Percentiles rank a stretch among this genome's conserved stretches.
Conservation (phyloP, 495 filamentous ascomycete genomes). For the Glonium stellatum region DNA sequence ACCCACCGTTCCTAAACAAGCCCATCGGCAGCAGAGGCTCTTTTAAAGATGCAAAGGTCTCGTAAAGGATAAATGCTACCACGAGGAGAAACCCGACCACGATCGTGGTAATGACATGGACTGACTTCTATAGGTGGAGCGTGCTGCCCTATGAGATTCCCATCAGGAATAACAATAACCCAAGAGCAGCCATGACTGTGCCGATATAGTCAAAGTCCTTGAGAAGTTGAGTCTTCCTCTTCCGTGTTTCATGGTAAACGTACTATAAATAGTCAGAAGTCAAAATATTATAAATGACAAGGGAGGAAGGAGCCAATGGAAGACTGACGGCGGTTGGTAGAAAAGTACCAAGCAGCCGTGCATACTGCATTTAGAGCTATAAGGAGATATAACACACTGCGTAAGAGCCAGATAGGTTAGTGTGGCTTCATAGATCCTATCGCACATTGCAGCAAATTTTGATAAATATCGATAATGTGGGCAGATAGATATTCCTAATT, state of each 20-base stretch:
- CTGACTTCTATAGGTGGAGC: slow-evolving; percentile 40
- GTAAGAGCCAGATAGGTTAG: too few species aligned
- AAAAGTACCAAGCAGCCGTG: slow-evolving; percentile 27
- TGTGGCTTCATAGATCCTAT: too few species aligned
- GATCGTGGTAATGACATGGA: slow-evolving; percentile 38
- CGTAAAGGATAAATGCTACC: slow-evolving; percentile 37
- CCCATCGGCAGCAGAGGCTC: slow-evolving; percentile 24
- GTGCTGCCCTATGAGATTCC: slow-evolving; percentile 42
- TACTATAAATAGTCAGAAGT: background rate
- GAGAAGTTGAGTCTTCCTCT: slow-evolving; percentile 26
- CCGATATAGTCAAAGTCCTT: slow-evolving; percentile 36
- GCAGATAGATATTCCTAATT: too few species aligned
- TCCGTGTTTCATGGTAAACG: slow-evolving; percentile 30
- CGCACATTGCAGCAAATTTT: too few species aligned
- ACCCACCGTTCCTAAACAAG: slow-evolving; percentile 19
- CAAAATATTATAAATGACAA: too few species aligned
- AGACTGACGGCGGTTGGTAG: slow-evolving; percentile 33
- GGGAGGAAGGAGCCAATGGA: too few species aligned
- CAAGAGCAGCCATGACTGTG: slow-evolving; percentile 27
- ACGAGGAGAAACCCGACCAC: slow-evolving; percentile 37
- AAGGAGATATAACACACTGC: slow-evolving; percentile 30
- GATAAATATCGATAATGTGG: too few species aligned
- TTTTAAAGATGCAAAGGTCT: slow-evolving; percentile 25
- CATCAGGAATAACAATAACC: slow-evolving; percentile 34
- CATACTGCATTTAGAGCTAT: slow-evolving; percentile 30